Evolutionary conservation across 305 asterid genomes (phyloP).

Genomic region (Fraxinus nigra): DNA sequence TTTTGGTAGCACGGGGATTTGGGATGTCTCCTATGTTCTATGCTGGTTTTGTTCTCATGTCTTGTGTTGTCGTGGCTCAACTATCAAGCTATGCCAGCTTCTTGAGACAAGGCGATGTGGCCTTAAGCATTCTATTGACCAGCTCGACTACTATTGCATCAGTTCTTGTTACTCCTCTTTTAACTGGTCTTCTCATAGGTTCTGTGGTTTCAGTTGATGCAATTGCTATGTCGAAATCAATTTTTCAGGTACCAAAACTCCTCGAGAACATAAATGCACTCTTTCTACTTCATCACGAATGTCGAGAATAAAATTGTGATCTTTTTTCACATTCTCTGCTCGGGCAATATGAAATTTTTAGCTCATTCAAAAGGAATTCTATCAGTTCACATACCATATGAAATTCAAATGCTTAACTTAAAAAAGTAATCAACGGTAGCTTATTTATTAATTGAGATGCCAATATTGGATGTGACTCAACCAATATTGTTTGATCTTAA

Average conservation of each 20-base stretch:
- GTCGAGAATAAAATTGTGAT: not conserved
- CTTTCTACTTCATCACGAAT: not conserved
- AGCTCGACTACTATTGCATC: slow-evolving; percentile 87
- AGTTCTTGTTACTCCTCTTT: slow-evolving; percentile 74
- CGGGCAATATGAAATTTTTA: not conserved
- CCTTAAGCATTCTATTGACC: slow-evolving; percentile 50
- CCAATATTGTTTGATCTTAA: not conserved
- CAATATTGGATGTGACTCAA: not conserved
- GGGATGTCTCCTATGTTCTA: slow-evolving; percentile 67
- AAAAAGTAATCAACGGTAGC: not conserved
- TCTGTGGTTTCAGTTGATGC: slow-evolving; percentile 96
- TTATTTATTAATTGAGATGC: not conserved
- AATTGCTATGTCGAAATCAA: slow-evolving; percentile 90
- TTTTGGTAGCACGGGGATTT: slow-evolving; percentile 71
- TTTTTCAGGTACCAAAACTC: slow-evolving; percentile 60
- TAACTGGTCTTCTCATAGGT: slow-evolving; percentile 89
- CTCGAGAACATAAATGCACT: not conserved
- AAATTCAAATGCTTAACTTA: not conserved
- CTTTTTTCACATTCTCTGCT: not conserved
- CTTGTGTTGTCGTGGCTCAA: slow-evolving; percentile 96
- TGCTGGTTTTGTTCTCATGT: slow-evolving; percentile 81
- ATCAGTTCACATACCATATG: not conserved
- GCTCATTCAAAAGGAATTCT: too few species aligned
- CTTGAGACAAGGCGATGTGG: slow-evolving; percentile 45
- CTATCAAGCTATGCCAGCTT: slow-evolving; percentile 92